These are phyloP conservation scores for Endocladia muricata DNA, from an alignment of 31 red algal genomes.

Conservation along the genomic window DNA sequence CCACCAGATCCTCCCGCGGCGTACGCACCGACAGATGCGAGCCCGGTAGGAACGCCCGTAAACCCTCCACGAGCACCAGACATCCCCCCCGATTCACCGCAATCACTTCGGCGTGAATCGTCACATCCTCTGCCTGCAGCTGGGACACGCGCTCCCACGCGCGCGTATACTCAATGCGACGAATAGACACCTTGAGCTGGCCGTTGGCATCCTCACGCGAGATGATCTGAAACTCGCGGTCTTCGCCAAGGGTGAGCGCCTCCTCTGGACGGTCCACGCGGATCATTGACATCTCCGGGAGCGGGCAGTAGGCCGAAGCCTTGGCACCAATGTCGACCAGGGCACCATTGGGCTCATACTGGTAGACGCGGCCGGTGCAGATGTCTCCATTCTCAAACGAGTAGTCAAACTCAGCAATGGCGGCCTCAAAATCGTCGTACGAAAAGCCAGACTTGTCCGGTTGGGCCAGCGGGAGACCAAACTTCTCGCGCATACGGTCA, in stretches of 20 bases:
- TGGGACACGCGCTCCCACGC: conserved; percentile 91
- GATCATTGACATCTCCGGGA: conserved; percentile 77
- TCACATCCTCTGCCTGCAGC: conserved; percentile 89
- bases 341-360: conserved; percentile 87
- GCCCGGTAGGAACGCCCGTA: conserved; percentile 93
- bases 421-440: conserved; percentile 89
- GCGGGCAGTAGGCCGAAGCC: conserved; percentile 82
- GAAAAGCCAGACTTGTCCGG: conserved; percentile 54
- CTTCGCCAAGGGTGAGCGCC: conserved; percentile 71
- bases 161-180: conserved; percentile 80
- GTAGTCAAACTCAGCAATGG: conserved; percentile 77
- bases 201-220: conserved; percentile 86
- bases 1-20: conserved; percentile 79
- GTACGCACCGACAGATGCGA: conserved; percentile 76
- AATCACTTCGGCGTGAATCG: conserved; percentile 64
- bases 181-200: conserved; percentile 88
- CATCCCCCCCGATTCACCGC: conserved; percentile 93
- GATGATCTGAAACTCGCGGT: conserved; percentile 93
- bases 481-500: conserved; percentile 83
- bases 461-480: conserved; percentile 22
- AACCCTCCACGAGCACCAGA: conserved; percentile 75
- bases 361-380: conserved; percentile 71
- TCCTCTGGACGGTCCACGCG: conserved; percentile 59
- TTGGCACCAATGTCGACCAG: conserved; percentile 97
- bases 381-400: conserved; percentile 78